Evolutionary conservation across 2,329 filamentous ascomycete species (phyloP).

Genomic region (Xylariaceae sp.): DNA sequence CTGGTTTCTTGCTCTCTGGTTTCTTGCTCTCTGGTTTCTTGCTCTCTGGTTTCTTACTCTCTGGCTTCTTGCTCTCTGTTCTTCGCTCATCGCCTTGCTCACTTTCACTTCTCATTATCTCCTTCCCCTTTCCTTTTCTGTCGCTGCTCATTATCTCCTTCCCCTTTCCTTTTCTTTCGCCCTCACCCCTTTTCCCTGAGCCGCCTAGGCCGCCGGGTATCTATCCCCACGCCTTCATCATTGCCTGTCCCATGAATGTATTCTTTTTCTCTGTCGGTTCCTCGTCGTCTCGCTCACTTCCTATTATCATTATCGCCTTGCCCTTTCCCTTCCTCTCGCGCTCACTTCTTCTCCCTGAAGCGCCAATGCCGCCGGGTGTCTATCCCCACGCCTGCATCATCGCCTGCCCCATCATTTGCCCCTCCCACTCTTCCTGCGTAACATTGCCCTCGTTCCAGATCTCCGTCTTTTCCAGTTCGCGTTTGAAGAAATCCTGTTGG

Average conservation of each 20-base stretch:
- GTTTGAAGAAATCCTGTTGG: conserved; percentile 74
- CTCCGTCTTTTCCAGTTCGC: conserved; percentile 72
- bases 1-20: too few relatives aligned
- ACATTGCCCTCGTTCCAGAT: conserved; percentile 35
- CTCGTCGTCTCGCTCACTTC: not conserved
- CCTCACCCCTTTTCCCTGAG: not conserved
- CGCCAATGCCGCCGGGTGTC: too few relatives aligned
- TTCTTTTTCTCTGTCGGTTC: not conserved
- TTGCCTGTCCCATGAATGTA: not conserved
- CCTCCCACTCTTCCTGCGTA: conserved; percentile 11
- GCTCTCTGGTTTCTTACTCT: too few relatives aligned
- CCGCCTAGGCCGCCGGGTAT: too few relatives aligned
- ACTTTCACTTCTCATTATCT: not conserved
- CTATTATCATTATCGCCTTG: too few relatives aligned
- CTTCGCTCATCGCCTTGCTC: not conserved
- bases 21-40: too few relatives aligned
- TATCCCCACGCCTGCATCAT: too few relatives aligned
- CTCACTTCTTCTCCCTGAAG: too few relatives aligned
- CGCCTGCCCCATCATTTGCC: too few relatives aligned
- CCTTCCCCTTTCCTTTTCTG: not conserved
- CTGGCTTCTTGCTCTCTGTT: too few relatives aligned
- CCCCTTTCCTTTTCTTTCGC: not conserved
- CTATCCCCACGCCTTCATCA: not conserved
- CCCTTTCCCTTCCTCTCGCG: too few relatives aligned
- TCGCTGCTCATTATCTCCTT: not conserved